A percentile compares a stretch with the other conserved stretches of the same genome.
These are phyloP conservation scores for Cryptosporidium baileyi DNA, from an alignment of 169 alveolate genomes.

Conservation along the genomic window DNA sequence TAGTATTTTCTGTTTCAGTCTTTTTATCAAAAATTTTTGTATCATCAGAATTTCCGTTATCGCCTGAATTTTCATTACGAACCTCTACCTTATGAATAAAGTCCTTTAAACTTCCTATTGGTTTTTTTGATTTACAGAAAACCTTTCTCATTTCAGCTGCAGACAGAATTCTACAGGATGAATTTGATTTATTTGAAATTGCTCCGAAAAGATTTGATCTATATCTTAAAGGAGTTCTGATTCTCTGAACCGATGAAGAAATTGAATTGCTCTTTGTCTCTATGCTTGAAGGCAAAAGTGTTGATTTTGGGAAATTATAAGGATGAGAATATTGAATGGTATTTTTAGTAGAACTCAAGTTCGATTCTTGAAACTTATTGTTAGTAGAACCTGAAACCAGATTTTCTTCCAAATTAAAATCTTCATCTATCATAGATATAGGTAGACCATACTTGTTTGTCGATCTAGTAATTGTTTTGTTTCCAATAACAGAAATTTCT, in stretches of 20 bases:
- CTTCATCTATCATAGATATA: slow-evolving; percentile 37
- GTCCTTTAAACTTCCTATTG: slow-evolving; percentile 36
- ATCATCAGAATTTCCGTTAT: not conserved
- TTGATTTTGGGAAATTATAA: not conserved
- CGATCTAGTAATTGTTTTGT: slow-evolving; percentile 9
- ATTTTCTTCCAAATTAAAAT: not conserved
- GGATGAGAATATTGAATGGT: slow-evolving; percentile 56
- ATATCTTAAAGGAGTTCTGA: slow-evolving; percentile 58
- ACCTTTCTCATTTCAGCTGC: slow-evolving; percentile 67
- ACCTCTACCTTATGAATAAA: slow-evolving; percentile 16
- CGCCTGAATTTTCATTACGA: slow-evolving; percentile 17
- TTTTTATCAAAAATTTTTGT: not conserved
- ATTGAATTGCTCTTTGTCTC: not conserved
- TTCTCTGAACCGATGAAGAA: slow-evolving; percentile 5
- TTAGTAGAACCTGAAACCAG: not conserved
- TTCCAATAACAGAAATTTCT: slow-evolving; percentile 8
- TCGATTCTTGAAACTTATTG: slow-evolving; percentile 1
- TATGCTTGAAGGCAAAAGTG: not conserved
- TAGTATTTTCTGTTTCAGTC: not conserved
- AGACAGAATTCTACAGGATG: slow-evolving; percentile 52
- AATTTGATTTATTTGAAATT: slow-evolving; percentile 6
- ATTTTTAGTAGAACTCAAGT: not conserved
- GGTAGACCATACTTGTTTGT: slow-evolving; percentile 49
- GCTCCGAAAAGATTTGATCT: slow-evolving; percentile 49
- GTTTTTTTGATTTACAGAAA: slow-evolving; percentile 46